These are phyloP conservation scores for Malassezia caprae DNA, from an alignment of 1,284 basidiomycete genomes.

Conservation along the genomic window DNA sequence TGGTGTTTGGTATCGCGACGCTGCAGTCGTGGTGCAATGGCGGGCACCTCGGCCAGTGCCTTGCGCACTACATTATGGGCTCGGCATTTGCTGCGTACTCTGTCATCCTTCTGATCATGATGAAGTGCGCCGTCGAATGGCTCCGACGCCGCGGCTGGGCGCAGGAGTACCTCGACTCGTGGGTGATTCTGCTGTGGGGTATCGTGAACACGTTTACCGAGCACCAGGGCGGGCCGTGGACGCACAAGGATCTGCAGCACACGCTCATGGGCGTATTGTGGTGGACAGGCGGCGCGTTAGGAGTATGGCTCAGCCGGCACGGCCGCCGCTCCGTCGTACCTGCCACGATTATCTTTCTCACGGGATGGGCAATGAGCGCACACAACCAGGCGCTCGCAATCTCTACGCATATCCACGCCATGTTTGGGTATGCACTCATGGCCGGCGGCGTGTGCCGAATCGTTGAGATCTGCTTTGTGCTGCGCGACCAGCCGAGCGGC, in stretches of 20 bases:
- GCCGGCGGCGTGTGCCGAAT: conserved; percentile 71
- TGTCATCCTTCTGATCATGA: conserved; percentile 68
- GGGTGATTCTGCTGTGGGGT: conserved; percentile 74
- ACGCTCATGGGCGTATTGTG: conserved; percentile 57
- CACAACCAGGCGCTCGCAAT: conserved; percentile 69
- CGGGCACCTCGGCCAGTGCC: conserved; percentile 55
- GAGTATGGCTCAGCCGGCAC: conserved; percentile 72
- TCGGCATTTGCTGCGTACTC: conserved; percentile 63
- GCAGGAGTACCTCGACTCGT: conserved; percentile 84
- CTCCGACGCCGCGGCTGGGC: conserved; percentile 53
- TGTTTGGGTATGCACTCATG: conserved; percentile 78
- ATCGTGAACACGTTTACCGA: conserved; percentile 87
- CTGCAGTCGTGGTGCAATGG: conserved; percentile 57
- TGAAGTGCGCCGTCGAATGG: conserved; percentile 75
- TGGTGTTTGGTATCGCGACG: conserved; percentile 35
- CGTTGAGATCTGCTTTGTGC: conserved; percentile 72
- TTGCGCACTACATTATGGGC: conserved; percentile 60
- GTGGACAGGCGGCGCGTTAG: conserved; percentile 83
- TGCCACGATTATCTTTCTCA: conserved; percentile 60
- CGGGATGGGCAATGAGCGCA: conserved; percentile 85
- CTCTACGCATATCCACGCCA: conserved; percentile 60
- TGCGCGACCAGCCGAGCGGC: conserved; percentile 49
- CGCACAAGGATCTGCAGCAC: conserved; percentile 88
- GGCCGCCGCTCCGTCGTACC: conserved; percentile 78
- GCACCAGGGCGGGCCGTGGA: conserved; percentile 49